These are phyloP conservation scores for Talaromyces sp. DNA, from an alignment of 2,329 filamentous ascomycete species.

Conservation along the genomic window DNA sequence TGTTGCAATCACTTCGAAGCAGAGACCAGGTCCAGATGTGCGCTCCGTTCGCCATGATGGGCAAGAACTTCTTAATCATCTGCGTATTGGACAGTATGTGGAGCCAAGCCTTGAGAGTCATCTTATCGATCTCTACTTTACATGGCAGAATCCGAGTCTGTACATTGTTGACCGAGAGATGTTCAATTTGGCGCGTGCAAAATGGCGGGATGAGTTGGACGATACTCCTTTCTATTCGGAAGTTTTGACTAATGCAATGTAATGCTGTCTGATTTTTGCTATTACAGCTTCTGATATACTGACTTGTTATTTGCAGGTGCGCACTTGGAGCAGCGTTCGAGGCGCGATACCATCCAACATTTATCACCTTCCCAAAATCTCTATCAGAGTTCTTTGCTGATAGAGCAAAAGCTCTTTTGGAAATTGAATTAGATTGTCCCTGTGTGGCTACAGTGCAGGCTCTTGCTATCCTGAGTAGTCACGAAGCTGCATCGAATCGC, in stretches of 20 bases:
- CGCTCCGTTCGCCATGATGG: constrained; percentile 39
- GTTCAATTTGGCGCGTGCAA: constrained; percentile 34
- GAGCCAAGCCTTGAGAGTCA: constrained; percentile 44
- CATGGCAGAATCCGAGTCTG: constrained; percentile 49
- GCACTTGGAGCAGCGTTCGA: constrained; percentile 46
- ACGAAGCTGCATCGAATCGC: constrained; percentile 44
- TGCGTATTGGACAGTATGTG: constrained; percentile 42
- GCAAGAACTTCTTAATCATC: constrained; percentile 41
- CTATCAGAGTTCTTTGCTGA: constrained; percentile 40
- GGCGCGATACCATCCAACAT: constrained; percentile 42
- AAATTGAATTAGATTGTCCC: constrained; percentile 49
- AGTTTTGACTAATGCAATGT: constrained; percentile 43
- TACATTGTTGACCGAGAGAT: constrained; percentile 46
- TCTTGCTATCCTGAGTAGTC: constrained; percentile 44
- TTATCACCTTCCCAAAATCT: constrained; percentile 39
- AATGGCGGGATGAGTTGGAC: constrained; percentile 38
- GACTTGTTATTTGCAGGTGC: constrained; percentile 30
- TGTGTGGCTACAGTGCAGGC: constrained; percentile 50
- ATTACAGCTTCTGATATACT: not conserved
- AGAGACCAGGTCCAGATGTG: constrained; percentile 36
- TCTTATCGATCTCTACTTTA: constrained; percentile 46
- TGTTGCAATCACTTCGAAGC: constrained; percentile 32
- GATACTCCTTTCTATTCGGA: constrained; percentile 42
- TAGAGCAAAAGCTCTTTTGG: constrained; percentile 45
- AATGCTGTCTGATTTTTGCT: not conserved